Conservation (phyloP, 305 asterid species). For the Striga hermonthica region DNA sequence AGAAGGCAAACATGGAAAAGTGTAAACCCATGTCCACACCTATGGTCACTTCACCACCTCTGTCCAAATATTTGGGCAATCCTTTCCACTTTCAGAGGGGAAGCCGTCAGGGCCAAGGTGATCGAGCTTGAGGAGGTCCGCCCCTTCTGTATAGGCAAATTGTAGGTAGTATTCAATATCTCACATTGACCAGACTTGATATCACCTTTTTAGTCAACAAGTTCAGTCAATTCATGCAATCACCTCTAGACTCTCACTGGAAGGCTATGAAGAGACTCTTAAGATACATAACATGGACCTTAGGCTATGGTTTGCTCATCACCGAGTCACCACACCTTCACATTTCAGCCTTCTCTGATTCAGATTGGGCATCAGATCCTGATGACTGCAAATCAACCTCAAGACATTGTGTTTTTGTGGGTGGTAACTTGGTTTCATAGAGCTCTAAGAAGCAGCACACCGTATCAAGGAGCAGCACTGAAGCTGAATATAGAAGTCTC, state of each 20-base stretch:
- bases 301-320: background rate
- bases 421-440: background rate
- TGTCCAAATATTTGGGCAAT: no score
- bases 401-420: background rate
- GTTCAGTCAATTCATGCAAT: background rate
- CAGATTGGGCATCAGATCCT: background rate
- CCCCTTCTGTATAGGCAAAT: background rate
- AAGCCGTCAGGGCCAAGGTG: no score
- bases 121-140: no score
- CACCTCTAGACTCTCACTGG: background rate
- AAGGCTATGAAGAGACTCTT: background rate
- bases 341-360: background rate
- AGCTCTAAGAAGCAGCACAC: background rate
- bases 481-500: background rate
- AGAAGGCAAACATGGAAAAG: no score
- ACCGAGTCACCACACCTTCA: background rate
- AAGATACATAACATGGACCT: background rate
- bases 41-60: no score
- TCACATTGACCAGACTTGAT: background rate
- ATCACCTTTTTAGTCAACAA: background rate
- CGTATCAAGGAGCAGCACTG: background rate
- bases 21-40: no score
- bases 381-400: background rate
- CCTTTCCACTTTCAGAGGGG: background rate
- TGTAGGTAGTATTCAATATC: background rate